Evolutionary conservation across 2,329 filamentous ascomycete genomes (phyloP).

Genomic region (Aspergillus sp.): DNA sequence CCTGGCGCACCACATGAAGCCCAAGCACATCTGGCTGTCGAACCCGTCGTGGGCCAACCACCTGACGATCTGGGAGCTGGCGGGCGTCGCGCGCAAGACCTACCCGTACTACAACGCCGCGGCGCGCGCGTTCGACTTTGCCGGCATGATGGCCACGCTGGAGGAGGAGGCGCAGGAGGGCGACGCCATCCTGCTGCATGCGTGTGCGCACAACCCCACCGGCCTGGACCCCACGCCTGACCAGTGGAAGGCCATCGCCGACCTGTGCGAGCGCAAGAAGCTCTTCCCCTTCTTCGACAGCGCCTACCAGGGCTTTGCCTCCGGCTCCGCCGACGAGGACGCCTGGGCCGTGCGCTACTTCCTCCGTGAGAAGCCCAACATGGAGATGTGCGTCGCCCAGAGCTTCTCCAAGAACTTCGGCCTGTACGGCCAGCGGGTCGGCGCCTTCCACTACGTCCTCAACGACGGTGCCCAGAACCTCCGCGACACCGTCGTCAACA

Average conservation of each 20-base stretch:
- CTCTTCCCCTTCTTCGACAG: slow-evolving; percentile 98
- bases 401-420: slow-evolving; percentile 68
- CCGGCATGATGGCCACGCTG: slow-evolving; percentile 73
- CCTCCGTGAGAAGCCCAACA: slow-evolving; percentile 71
- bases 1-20: slow-evolving; percentile 79
- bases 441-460: slow-evolving; percentile 72
- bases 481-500: slow-evolving; percentile 34
- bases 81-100: slow-evolving; percentile 73
- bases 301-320: slow-evolving; percentile 96
- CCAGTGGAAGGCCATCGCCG: slow-evolving; percentile 87
- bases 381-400: slow-evolving; percentile 60
- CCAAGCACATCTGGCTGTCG: slow-evolving; percentile 77
- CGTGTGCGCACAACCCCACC: slow-evolving; percentile 96
- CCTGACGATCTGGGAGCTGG: slow-evolving; percentile 79
- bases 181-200: slow-evolving; percentile 85
- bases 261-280: slow-evolving; percentile 71
- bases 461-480: slow-evolving; percentile 28
- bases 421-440: slow-evolving; percentile 91
- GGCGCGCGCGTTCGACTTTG: slow-evolving; percentile 43
- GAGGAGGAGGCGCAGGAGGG: slow-evolving; percentile 79
- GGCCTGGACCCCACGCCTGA: slow-evolving; percentile 89
- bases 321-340: slow-evolving; percentile 80
- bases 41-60: slow-evolving; percentile 98
- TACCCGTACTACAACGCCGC: slow-evolving; percentile 89
- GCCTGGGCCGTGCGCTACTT: slow-evolving; percentile 90